Conservation (phyloP, 306 rosid genomes). For the Glycyrrhiza uralensis region DNA sequence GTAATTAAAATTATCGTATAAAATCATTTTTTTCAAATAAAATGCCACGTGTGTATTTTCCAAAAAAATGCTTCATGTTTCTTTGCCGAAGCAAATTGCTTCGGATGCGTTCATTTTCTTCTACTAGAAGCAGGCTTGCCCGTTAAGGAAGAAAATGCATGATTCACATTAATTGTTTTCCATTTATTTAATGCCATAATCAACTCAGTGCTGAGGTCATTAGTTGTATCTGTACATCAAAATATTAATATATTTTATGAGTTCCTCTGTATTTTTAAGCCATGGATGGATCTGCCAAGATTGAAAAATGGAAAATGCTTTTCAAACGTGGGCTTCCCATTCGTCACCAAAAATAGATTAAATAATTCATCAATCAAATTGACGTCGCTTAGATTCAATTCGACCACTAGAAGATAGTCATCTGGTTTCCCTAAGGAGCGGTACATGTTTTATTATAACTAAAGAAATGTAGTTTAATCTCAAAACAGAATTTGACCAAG, state of each 20-base stretch:
- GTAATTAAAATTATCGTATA: no score
- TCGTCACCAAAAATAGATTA: neutral
- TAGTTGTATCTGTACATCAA: neutral
- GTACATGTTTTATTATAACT: neutral
- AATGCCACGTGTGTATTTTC: no score
- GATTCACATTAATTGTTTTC: neutral
- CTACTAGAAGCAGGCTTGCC: neutral
- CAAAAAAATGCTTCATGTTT: no score
- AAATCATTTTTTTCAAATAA: no score
- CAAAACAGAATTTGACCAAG: neutral
- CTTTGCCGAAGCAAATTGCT: no score
- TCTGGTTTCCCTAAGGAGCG: neutral
- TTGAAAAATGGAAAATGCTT: conserved; percentile 2
- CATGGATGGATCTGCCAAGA: neutral
- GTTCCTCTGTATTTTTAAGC: neutral
- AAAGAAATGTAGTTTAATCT: neutral
- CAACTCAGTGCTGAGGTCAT: conserved; percentile 16
- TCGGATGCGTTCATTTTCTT: neutral
- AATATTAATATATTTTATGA: neutral
- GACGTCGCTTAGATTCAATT: conserved; percentile 8
- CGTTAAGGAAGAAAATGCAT: conserved; percentile 16
- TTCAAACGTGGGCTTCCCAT: neutral
- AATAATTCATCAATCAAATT: neutral
- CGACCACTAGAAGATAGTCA: conserved; percentile 3
- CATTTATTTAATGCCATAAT: neutral